Base-by-base conservation (phyloP, 2,329 filamentous ascomycete species). In the Diaporthe sp. region DNA sequence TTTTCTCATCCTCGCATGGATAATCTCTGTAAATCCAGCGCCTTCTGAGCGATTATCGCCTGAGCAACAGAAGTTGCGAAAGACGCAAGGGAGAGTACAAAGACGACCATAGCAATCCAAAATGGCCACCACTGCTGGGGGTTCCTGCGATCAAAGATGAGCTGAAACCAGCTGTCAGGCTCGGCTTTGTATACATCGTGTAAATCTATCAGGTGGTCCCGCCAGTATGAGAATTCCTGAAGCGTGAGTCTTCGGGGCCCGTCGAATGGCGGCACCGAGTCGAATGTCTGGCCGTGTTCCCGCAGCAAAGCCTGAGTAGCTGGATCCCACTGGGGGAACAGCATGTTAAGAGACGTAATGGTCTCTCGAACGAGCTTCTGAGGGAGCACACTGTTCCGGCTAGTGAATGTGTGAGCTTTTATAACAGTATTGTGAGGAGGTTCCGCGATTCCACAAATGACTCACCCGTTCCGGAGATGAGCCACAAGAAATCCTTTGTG, bases 151-250 rank as follows among this genome's bases (percentile, higher is more conserved):
- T 60, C 57, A 10, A 60, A 39, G 17, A 60, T 39, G 15, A 60
- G 57, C 17, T 60, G 57, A 39, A 22, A 15, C 57, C 57, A 60
- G 57, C 57, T 60, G 57, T 60, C 57, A 15, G 57, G 57, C 57
- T 37, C 57, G 10, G 57, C 57, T n/a, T 60, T 28, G 57, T 34
- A 60, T 0, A 60, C 57, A n/a, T 60, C 57, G 31, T 60, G 57
- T 7, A 60, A 17, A n/a, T 60, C 57, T 37, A 37, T 25, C 57
- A 60, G 10, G 28, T 39, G 31, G 22, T 60, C 57, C 17, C 57
- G 31, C 57, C 57, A 60, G 31, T 60, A 39, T 60, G 57, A 60
- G 15, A 37, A 60, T 13, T 60, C 57, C 22, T 12, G 57, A 22
- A 60, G 57, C 6, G 31, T 60, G 31, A 60, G 57, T 13, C 28